Evolutionary conservation across 768 basidiomycete species (phyloP), one percentile per base, ranked within the genome.

Genomic region (Pulveroboletus frians): DNA sequence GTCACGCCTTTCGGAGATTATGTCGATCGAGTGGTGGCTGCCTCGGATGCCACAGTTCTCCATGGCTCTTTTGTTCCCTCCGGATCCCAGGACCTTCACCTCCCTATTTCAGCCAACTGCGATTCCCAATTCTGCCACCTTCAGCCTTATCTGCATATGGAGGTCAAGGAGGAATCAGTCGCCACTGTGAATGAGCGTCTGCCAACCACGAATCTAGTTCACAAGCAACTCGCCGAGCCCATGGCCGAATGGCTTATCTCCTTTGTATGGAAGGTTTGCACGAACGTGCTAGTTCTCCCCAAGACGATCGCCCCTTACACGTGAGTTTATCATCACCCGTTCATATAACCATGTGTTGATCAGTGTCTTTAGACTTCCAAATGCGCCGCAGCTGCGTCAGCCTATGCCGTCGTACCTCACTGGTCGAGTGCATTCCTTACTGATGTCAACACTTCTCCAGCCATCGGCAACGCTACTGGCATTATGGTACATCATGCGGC

Each of bases 211-310:
- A 76, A 77, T 10, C 58, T 70, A 20, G 71, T 74, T 9, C 89
- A 88, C 72, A 83, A 77, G 72, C 85, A 80, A 59, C 73, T 90
- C 9, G 79, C 84, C 0, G 85, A 88, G 45, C 87, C 88, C 15
- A 71, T 91, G 52, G 78, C 88, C 4, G 83, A 85, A 49, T 91
- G 88, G 88, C 69, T 89, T 20, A 83, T 85, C 37, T 75, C 75
- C 44, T 91, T 85, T 61, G 80, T 88, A 14, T 91, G 88, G 88
- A 88, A 85, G 64, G 80, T 81, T 39, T 88, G 88, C 63, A 85
- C 84, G 14, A 84, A 83, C n/a, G 82, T 79, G 39, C 73, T 82
- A 49, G 76, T 77, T 56, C 69, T 88, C 44, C 79, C 83, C 4
- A 57, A 75, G 9, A 60, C 65, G 30, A 81, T 83, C 57, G 72